These are phyloP conservation scores for Sporisorium reilianum DNA, from an alignment of 1,284 basidiomycete genomes.

Conservation along the genomic window DNA sequence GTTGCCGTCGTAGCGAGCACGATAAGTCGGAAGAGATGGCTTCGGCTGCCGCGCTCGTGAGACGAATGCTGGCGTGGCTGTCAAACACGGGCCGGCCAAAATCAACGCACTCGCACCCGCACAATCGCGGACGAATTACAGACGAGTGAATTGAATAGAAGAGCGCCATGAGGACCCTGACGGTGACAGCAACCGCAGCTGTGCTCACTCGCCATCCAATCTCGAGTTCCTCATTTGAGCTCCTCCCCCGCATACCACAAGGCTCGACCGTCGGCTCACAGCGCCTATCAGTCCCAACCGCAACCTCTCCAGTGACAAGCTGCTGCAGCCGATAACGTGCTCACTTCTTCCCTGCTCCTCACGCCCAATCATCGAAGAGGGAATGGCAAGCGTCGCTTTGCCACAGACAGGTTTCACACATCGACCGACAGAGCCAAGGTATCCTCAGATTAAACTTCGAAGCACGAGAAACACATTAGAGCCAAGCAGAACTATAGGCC, in stretches of 20 bases:
- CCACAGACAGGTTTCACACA: background rate
- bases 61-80: conserved; percentile 12
- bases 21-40: background rate
- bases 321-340: conserved; percentile 15
- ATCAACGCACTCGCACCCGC: background rate
- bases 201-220: conserved; percentile 16
- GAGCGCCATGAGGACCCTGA: conserved; percentile 35
- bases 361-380: background rate
- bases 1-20: background rate
- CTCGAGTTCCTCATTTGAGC: conserved; percentile 11
- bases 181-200: conserved; percentile 19
- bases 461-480: conserved; percentile 8
- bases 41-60: background rate
- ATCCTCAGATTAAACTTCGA: conserved; percentile 8
- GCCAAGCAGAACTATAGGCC: conserved; percentile 3
- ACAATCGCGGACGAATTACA: conserved; percentile 1
- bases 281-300: background rate
- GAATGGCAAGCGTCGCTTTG: background rate
- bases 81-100: conserved; percentile 39
- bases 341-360: background rate
- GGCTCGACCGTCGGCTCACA: conserved; percentile 6
- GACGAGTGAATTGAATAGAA: conserved; percentile 11
- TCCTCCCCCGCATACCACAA: background rate
- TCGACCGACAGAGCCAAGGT: background rate
- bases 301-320: conserved; percentile 16